A percentile compares a stretch with the other conserved stretches of the same genome.
Conservation (phyloP, 2,329 filamentous ascomycete genomes). For the Nothophoma quercina region DNA sequence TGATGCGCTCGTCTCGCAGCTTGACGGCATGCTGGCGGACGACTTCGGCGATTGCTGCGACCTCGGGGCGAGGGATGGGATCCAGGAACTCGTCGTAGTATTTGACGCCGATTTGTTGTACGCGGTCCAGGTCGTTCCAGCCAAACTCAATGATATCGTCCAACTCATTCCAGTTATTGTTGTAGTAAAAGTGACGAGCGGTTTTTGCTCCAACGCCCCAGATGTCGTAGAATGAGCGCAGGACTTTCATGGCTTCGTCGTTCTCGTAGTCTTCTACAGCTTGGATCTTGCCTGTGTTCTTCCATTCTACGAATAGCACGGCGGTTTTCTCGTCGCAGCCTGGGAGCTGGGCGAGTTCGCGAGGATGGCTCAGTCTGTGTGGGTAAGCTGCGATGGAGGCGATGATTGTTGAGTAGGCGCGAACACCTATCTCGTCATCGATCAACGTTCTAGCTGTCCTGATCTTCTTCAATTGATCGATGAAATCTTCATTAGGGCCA, state of each 20-base stretch:
- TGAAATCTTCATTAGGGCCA: conserved; percentile 77
- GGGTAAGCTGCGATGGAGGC: conserved; percentile 86
- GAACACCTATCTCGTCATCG: conserved; percentile 78
- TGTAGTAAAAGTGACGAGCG: conserved; percentile 80
- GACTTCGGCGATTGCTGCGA: conserved; percentile 70
- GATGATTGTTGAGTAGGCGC: conserved; percentile 88
- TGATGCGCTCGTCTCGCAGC: conserved; percentile 63
- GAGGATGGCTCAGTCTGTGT: conserved; percentile 56
- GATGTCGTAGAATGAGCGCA: conserved; percentile 80
- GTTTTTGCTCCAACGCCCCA: conserved; percentile 91
- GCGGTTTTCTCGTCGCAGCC: conserved; percentile 85
- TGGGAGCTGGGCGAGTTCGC: conserved; percentile 65
- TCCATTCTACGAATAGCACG: conserved; percentile 79
- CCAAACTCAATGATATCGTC: conserved; percentile 87
- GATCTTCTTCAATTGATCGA: conserved; percentile 77
- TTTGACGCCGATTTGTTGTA: conserved; percentile 93
- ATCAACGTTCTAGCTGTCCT: conserved; percentile 73
- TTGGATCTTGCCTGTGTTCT: conserved; percentile 65
- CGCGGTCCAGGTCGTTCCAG: conserved; percentile 76
- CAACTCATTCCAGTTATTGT: conserved; percentile 78
- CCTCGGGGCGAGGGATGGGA: conserved; percentile 76
- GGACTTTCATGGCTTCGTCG: conserved; percentile 69
- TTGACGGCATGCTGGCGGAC: conserved; percentile 72
- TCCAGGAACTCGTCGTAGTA: conserved; percentile 85
- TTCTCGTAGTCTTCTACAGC: conserved; percentile 70